Percentiles rank a stretch among this genome's conserved stretches.
Conservation (phyloP, 2,329 filamentous ascomycete genomes). For the Hortaea sp. region DNA sequence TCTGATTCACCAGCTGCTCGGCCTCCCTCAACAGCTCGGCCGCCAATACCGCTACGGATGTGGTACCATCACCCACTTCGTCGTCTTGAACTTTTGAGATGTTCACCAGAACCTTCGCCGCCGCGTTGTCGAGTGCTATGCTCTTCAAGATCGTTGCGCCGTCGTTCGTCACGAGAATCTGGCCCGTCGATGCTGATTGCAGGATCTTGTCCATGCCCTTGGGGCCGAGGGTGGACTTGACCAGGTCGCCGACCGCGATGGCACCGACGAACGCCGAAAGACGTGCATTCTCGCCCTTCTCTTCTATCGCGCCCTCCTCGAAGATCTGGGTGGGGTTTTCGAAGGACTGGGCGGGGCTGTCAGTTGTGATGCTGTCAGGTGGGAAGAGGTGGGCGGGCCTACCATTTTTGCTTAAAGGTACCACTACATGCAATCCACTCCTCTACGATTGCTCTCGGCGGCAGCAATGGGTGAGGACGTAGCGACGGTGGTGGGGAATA, state of each 20-base stretch:
- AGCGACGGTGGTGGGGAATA: too few species aligned
- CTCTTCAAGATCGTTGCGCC: slow-evolving; percentile 97
- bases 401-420: too few species aligned
- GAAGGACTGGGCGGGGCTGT: slow-evolving; percentile 5
- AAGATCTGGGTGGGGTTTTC: slow-evolving; percentile 58
- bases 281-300: slow-evolving; percentile 92
- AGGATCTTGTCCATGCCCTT: slow-evolving; percentile 84
- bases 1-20: slow-evolving; percentile 93
- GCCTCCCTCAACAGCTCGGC: slow-evolving; percentile 93
- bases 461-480: too few species aligned
- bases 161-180: slow-evolving; percentile 98
- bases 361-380: too few species aligned
- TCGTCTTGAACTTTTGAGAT: slow-evolving; percentile 99
- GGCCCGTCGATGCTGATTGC: slow-evolving; percentile 64
- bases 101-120: slow-evolving; percentile 96
- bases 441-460: too few species aligned
- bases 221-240: slow-evolving; percentile 92
- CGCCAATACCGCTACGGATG: slow-evolving; percentile 90
- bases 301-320: slow-evolving; percentile 89
- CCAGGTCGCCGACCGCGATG: slow-evolving; percentile 92
- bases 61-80: slow-evolving; percentile 95
- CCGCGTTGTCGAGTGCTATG: slow-evolving; percentile 95
- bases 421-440: too few species aligned
- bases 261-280: slow-evolving; percentile 76
- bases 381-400: too few species aligned